phyloP scores from a whole-genome alignment of 1,139 yeast species.

The Yamadazyma atmosphaerica region DNA sequence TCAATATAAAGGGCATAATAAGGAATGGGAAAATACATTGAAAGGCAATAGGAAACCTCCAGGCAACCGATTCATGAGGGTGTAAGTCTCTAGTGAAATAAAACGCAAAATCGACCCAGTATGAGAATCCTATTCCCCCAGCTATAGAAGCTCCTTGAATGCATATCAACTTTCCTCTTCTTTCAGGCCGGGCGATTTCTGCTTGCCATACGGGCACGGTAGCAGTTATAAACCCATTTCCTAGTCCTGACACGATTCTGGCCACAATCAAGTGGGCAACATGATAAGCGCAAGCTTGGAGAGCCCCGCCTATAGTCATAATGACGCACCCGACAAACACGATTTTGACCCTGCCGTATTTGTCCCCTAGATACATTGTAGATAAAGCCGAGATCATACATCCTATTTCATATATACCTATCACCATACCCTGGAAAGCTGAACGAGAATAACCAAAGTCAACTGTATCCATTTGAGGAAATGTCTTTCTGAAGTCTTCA shows the following conservation, averaged over 20 bases:
- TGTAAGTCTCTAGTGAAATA: slow-evolving; percentile 25
- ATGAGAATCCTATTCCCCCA: slow-evolving; percentile 63
- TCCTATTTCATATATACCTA: slow-evolving; percentile 8
- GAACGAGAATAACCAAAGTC: slow-evolving; percentile 20
- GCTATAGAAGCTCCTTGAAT: slow-evolving; percentile 40
- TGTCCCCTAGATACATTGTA: slow-evolving; percentile 30
- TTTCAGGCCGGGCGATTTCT: slow-evolving; percentile 31
- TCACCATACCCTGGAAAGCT: slow-evolving; percentile 20
- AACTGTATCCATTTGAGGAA: slow-evolving; percentile 19
- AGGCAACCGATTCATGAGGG: slow-evolving; percentile 17
- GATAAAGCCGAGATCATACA: slow-evolving; percentile 5
- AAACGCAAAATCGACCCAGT: slow-evolving; percentile 43
- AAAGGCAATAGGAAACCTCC: slow-evolving; percentile 27
- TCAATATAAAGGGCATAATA: slow-evolving; percentile 12
- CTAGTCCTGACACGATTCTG: slow-evolving; percentile 42
- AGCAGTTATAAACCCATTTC: slow-evolving; percentile 33
- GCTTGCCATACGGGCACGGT: slow-evolving; percentile 47
- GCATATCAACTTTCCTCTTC: slow-evolving; percentile 32
- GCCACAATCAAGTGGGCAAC: slow-evolving; percentile 35
- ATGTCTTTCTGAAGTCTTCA: slow-evolving; percentile 19
- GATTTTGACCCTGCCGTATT: slow-evolving; percentile 32
- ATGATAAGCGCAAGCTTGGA: slow-evolving; percentile 34
- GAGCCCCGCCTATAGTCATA: slow-evolving; percentile 32
- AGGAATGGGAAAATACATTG: slow-evolving; percentile 27
- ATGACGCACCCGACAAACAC: slow-evolving; percentile 26